Evolutionary conservation across 2,329 filamentous ascomycete species (phyloP), one percentile per base, ranked within the genome.

Genomic region (Lachnellula cervina): DNA sequence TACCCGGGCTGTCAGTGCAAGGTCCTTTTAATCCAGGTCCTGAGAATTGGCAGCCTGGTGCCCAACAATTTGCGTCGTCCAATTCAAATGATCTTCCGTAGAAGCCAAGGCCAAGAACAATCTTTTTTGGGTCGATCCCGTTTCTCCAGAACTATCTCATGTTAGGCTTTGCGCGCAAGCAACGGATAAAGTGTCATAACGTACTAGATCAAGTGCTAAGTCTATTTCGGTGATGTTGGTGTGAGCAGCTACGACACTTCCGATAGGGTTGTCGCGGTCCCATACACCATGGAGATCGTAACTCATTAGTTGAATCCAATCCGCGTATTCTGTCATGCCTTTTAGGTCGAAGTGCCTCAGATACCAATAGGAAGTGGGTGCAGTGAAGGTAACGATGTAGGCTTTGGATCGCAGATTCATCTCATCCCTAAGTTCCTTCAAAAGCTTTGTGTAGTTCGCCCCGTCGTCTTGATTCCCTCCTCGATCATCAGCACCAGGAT

Each of bases 61-160:
- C 46, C n/a, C 25, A 56, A 49, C 65, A 62, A 35, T 2, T 14
- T 2, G 65, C 45, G 51, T 61, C 57, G 6, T 43, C 28, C 3
- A 54, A 21, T 0, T 71, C 77, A 47, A 73, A 77, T 0, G 71
- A 68, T 4, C 76, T 66, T 1, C 75, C 76, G 48, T 79, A 79
- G 43, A 35, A 51, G 1, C 73, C 76, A 0, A 77, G 51, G 2
- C 76, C 77, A 4, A 79, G 60, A 49, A 73, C 73, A 48, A 78
- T 64, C 57, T 77, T 75, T 7, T 58, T 53, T 0, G 71, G 68
- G 43, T 72, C 55, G 0, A 78, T 50, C 1, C 66, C 64, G 38
- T 67, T 70, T 40, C 67, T 72, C 71, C 71, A 76, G 0, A 78
- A 55, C 0, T 21, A 21, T 21, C 4, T 4, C 2, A 21, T 2